A percentile compares a stretch with the other conserved stretches of the same genome.
phyloP scores from a whole-genome alignment of 1,284 basidiomycete species.

The Stygiomarasmius scandens region DNA sequence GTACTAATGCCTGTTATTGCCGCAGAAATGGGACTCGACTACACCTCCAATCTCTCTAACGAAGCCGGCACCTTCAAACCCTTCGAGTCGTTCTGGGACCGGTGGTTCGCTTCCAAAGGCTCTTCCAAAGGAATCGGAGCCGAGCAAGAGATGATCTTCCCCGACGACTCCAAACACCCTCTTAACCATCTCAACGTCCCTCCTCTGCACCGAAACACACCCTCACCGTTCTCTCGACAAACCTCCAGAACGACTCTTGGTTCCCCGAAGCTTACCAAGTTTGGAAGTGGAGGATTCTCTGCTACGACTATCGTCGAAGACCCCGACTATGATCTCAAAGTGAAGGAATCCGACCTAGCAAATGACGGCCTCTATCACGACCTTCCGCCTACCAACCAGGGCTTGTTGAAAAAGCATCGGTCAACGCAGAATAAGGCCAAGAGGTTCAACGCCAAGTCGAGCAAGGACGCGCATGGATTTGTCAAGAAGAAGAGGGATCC shows the following conservation, averaged over 20 bases:
- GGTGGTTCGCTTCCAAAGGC: slow-evolving; percentile 35
- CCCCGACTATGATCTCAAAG: neutral
- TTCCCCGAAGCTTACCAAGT: no score
- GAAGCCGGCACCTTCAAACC: slow-evolving; percentile 53
- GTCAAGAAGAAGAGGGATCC: no score
- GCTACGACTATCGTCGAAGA: neutral
- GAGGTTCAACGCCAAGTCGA: no score
- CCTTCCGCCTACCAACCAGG: no score
- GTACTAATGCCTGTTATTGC: neutral
- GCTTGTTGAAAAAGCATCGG: no score
- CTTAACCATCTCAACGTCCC: slow-evolving; percentile 1
- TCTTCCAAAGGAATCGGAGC: slow-evolving; percentile 2
- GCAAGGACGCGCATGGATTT: no score
- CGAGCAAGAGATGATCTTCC: slow-evolving; percentile 31
- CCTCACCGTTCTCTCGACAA: neutral
- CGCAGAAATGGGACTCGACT: slow-evolving; percentile 72
- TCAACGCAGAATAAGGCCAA: no score
- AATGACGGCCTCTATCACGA: neutral
- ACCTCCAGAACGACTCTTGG: neutral
- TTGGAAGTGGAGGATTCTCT: neutral
- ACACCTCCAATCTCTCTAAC: slow-evolving; percentile 51
- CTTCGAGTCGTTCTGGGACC: slow-evolving; percentile 52
- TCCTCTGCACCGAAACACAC: neutral
- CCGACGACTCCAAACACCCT: slow-evolving; percentile 17
- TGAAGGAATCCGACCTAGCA: neutral